Evolutionary conservation across 2,329 filamentous ascomycete species (phyloP).

Genomic region (Aureobasidium sp.): DNA sequence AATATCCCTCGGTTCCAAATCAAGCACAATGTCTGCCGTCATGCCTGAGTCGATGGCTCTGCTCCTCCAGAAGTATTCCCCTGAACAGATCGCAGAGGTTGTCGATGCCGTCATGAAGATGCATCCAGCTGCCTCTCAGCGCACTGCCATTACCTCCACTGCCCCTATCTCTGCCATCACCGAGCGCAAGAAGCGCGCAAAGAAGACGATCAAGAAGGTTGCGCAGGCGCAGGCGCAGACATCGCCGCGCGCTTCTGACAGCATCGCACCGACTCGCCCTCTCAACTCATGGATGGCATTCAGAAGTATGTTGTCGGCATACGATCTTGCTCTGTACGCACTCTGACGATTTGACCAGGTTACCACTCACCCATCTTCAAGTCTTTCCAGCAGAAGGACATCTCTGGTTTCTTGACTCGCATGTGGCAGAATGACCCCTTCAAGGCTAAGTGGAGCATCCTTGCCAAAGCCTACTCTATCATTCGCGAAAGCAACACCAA

Average conservation of each 20-base stretch:
- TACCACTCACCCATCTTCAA: constrained; percentile 16
- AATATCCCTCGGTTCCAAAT: neutral
- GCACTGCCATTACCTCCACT: neutral
- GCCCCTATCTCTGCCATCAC: neutral
- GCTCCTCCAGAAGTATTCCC: constrained; percentile 15
- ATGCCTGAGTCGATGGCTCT: constrained; percentile 2
- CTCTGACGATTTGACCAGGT: neutral
- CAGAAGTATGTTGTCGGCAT: constrained; percentile 25
- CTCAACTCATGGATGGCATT: constrained; percentile 34
- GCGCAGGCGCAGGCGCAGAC: constrained; percentile 2
- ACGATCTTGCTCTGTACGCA: neutral
- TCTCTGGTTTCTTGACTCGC: constrained; percentile 43
- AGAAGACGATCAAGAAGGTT: constrained; percentile 13
- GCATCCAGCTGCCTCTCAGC: neutral
- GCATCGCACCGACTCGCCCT: constrained; percentile 21
- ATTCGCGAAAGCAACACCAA: constrained; percentile 46
- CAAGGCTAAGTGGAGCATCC: constrained; percentile 46
- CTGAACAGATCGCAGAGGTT: constrained; percentile 8
- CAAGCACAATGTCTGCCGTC: neutral
- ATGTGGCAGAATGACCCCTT: constrained; percentile 47
- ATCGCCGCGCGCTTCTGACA: neutral
- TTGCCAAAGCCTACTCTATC: constrained; percentile 51
- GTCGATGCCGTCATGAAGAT: neutral
- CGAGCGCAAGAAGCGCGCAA: constrained; percentile 20
- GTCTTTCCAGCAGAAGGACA: constrained; percentile 40